Evolutionary conservation across 1,284 basidiomycete genomes (phyloP).

Genomic region (Xerocomus cyaneibrunnescens): DNA sequence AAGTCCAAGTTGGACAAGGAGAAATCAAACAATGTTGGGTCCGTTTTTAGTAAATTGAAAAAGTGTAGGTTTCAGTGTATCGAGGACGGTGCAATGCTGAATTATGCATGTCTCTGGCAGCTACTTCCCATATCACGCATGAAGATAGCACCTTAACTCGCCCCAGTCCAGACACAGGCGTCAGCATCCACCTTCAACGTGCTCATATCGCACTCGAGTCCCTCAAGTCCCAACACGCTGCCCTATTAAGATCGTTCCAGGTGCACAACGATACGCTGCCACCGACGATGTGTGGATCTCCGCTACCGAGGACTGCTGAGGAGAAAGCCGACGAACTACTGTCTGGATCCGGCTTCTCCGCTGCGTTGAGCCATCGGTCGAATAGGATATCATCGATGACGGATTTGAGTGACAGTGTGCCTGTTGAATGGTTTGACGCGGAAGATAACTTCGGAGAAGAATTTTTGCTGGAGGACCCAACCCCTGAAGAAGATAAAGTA

Average conservation of each 20-base stretch:
- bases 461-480: slow-evolving; percentile 56
- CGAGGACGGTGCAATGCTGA: neutral
- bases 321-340: slow-evolving; percentile 43
- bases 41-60: slow-evolving; percentile 56
- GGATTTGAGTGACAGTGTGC: slow-evolving; percentile 51
- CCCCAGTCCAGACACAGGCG: slow-evolving; percentile 13
- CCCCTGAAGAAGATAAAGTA: slow-evolving; percentile 45
- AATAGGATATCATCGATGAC: slow-evolving; percentile 54
- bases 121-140: slow-evolving; percentile 18
- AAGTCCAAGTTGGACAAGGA: slow-evolving; percentile 51
- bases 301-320: slow-evolving; percentile 49
- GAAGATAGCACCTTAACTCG: slow-evolving; percentile 29
- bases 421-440: slow-evolving; percentile 74
- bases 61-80: slow-evolving; percentile 41
- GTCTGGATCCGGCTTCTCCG: slow-evolving; percentile 31
- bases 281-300: slow-evolving; percentile 38
- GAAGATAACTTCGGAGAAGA: slow-evolving; percentile 61
- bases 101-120: slow-evolving; percentile 9
- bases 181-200: slow-evolving; percentile 37
- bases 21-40: slow-evolving; percentile 38
- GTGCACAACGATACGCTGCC: slow-evolving; percentile 39
- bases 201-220: slow-evolving; percentile 46
- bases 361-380: slow-evolving; percentile 39
- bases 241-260: slow-evolving; percentile 48
- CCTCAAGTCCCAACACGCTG: slow-evolving; percentile 60